Evolutionary conservation across 1,139 yeast species (phyloP), one percentile per base, ranked within the genome.

Genomic region (Yamadazyma aaseri): DNA sequence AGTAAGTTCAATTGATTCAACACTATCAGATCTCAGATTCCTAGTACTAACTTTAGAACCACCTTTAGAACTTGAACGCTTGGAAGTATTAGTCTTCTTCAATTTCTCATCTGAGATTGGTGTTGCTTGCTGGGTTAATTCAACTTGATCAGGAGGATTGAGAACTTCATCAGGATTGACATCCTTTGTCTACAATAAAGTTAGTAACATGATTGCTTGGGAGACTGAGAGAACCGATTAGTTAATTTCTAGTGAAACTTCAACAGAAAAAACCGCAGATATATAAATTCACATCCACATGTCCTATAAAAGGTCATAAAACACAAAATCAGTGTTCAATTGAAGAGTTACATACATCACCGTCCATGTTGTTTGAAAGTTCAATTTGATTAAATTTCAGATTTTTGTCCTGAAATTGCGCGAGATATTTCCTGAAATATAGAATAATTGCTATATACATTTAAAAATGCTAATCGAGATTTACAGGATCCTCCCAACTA

Each of bases 401-500:
- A n/a, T 22, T 22, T 9, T 11, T 22, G 38, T 25, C 24, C 33
- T 22, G 34, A 25, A 31, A 31, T 35, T 29, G 27, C 22, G 9
- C 17, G 6, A 5, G n/a, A n/a, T n/a, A n/a, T n/a, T n/a, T n/a
- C n/a, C n/a, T n/a, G n/a, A n/a, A n/a, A n/a, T n/a, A n/a, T n/a
- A n/a, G n/a, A n/a, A n/a, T 22, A 22, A 10, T 22, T 9, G n/a
- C 13, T 22, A 12, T 17, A 12, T 6, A 18, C n/a, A n/a, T n/a
- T n/a, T n/a, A n/a, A n/a, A n/a, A n/a, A n/a, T n/a, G 6, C 18
- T 39, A 46, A 20, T 46, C 49, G 16, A 46, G 22, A 3, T 42
- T 43, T 7, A 46, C 50, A 4, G 73, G 73, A 38, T 65, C 67
- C 22, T 60, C 65, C 70, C 70, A 65, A 35, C 65, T 62, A 1